Evolutionary conservation across 225 moss, liverwort and hornwort genomes (phyloP), one percentile per base, ranked within the genome.

Genomic region (Anthoceros angustus): DNA sequence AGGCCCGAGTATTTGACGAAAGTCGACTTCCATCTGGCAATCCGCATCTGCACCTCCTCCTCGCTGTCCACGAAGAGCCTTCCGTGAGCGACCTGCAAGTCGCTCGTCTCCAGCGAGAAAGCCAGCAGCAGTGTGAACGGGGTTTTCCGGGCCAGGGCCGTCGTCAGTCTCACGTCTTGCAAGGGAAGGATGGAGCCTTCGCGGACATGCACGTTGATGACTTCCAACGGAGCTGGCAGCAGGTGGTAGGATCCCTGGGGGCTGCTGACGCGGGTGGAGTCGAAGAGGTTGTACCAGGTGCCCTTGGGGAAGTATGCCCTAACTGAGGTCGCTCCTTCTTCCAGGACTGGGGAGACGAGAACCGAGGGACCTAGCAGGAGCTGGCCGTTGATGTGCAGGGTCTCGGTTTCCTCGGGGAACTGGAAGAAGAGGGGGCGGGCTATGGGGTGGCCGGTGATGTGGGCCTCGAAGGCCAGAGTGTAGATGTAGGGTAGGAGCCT

Each of bases 381-480:
- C 62, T 92, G 92, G 23, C 79, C 60, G 63, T 79, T 72, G 67
- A 92, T 70, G 12, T 55, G 8, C 14, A 83, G 61, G 0, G 86
- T 85, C 11, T 42, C 69, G 0, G 74, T 43, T 20, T 92, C 88
- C 2, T 78, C 77, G 5, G 84, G 77, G 48, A 83, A 82, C 10
- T 80, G 74, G 65, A 81, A 85, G 77, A 92, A 92, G 0, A 86
- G 74, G 0, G 88, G 86, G 8, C 88, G 72, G 7, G 77, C 83
- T 0, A 92, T 86, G 20, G 88, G 92, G 8, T 76, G 74, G 9
- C 92, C 88, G 10, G 79, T 84, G 64, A 74, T 86, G 40, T 86
- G 86, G 8, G 88, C 86, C 65, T 88, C 83, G 32, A 81, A 83
- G 65, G 86, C 75, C 40, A 88, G 88, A 8, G 86, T 88, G 76